Evolutionary conservation across 305 asterid genomes (phyloP).

Genomic region (Ilex paraguariensis): DNA sequence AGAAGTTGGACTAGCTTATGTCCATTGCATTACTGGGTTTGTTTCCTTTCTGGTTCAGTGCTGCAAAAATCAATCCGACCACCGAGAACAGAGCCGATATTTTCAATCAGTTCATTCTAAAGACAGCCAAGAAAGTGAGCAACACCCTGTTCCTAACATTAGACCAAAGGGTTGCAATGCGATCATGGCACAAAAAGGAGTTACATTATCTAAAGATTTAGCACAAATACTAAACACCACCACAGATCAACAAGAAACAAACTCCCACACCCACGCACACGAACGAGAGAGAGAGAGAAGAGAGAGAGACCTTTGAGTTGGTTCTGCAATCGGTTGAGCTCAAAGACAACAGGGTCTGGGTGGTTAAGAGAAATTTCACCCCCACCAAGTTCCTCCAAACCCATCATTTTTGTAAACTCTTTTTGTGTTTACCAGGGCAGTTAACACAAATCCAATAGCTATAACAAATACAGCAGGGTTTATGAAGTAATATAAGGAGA

Average conservation of each 20-base stretch:
- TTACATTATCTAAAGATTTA: too few species aligned
- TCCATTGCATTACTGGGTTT: too few species aligned
- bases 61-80: too few species aligned
- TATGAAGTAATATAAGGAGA: slow-evolving; percentile 7
- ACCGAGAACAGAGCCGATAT: too few species aligned
- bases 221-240: neutral
- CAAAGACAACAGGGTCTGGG: slow-evolving; percentile 75
- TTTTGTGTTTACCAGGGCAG: slow-evolving; percentile 9
- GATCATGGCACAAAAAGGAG: too few species aligned
- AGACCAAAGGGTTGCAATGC: too few species aligned
- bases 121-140: too few species aligned
- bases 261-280: neutral
- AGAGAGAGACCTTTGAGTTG: slow-evolving; percentile 64
- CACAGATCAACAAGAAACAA: neutral
- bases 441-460: slow-evolving; percentile 2
- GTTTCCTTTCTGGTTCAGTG: too few species aligned
- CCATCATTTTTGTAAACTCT: slow-evolving; percentile 22
- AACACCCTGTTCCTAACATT: too few species aligned
- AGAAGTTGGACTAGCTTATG: too few species aligned
- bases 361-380: slow-evolving; percentile 42
- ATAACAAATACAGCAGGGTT: neutral
- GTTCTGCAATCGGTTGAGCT: slow-evolving; percentile 68
- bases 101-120: too few species aligned
- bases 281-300: neutral
- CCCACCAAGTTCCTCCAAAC: slow-evolving; percentile 29